Evolutionary conservation across 371 early-diverging fungal species (phyloP).

Genomic region (Circinella minor): DNA sequence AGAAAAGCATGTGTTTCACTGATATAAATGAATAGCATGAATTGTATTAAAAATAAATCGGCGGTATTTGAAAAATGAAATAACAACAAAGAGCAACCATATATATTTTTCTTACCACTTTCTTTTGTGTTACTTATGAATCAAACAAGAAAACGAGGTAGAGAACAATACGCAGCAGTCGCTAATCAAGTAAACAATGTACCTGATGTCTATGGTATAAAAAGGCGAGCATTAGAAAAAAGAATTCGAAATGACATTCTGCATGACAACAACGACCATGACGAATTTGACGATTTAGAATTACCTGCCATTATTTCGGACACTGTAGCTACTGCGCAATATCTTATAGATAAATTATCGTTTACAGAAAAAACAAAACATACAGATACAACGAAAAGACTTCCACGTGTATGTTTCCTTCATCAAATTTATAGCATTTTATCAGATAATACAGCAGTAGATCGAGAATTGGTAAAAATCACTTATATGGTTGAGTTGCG

Average conservation of each 20-base stretch:
- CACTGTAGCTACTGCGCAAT: slow-evolving; percentile 36
- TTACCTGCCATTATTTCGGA: slow-evolving; percentile 23
- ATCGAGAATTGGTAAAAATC: slow-evolving; percentile 42
- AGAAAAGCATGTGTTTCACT: too few relatives aligned
- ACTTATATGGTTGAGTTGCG: neutral
- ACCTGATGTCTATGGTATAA: slow-evolving; percentile 35
- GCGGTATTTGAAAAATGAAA: too few relatives aligned
- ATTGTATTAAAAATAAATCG: too few relatives aligned
- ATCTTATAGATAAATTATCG: slow-evolving; percentile 26
- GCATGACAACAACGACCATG: slow-evolving; percentile 7
- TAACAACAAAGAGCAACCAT: too few relatives aligned
- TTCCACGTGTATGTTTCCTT: slow-evolving; percentile 33
- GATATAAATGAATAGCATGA: too few relatives aligned
- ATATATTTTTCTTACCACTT: neutral
- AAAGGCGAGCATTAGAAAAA: slow-evolving; percentile 8
- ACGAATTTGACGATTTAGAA: slow-evolving; percentile 21
- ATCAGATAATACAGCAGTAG: slow-evolving; percentile 36
- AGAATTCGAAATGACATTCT: neutral
- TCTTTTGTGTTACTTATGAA: slow-evolving; percentile 9
- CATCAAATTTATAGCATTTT: slow-evolving; percentile 48
- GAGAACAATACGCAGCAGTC: slow-evolving; percentile 10
- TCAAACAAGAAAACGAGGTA: slow-evolving; percentile 13
- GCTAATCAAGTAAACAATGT: neutral
- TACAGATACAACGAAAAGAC: slow-evolving; percentile 12
- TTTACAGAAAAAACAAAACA: slow-evolving; percentile 8